Evolutionary conservation across 2,329 filamentous ascomycete genomes (phyloP).

Genomic region (Colletotrichum sp.): DNA sequence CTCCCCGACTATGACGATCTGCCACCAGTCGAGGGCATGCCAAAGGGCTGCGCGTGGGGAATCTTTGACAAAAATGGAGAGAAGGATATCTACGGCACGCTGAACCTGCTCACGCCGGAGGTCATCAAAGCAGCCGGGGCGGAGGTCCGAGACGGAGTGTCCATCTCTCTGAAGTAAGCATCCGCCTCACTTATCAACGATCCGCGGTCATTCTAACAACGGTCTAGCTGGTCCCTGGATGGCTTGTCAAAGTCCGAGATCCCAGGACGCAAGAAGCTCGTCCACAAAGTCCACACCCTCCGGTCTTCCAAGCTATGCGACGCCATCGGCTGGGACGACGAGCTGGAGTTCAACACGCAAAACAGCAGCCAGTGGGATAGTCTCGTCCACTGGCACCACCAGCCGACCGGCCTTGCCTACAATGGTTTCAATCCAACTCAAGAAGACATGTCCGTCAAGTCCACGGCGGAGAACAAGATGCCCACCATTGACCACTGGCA

Average conservation of each 20-base stretch:
- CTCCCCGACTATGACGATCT: slow-evolving; percentile 51
- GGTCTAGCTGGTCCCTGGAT: slow-evolving; percentile 46
- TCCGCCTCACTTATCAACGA: not conserved
- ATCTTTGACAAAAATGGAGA: slow-evolving; percentile 54
- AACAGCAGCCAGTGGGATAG: slow-evolving; percentile 62
- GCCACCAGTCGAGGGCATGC: slow-evolving; percentile 46
- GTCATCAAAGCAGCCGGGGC: slow-evolving; percentile 44
- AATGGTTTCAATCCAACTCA: slow-evolving; percentile 49
- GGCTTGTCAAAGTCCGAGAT: slow-evolving; percentile 38
- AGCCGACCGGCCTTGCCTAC: slow-evolving; percentile 49
- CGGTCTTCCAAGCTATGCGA: slow-evolving; percentile 30
- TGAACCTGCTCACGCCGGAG: slow-evolving; percentile 57
- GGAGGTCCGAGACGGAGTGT: slow-evolving; percentile 52
- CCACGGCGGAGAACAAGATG: slow-evolving; percentile 29
- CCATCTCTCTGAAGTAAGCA: slow-evolving; percentile 57
- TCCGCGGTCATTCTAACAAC: not conserved
- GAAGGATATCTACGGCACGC: slow-evolving; percentile 55
- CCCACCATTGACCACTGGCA: slow-evolving; percentile 58
- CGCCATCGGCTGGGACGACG: slow-evolving; percentile 48
- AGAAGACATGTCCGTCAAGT: slow-evolving; percentile 30
- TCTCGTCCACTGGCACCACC: slow-evolving; percentile 52
- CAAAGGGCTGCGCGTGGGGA: slow-evolving; percentile 57
- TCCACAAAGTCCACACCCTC: slow-evolving; percentile 42
- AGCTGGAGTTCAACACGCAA: slow-evolving; percentile 62
- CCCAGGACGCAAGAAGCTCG: slow-evolving; percentile 36